Conservation (phyloP, 345 rosid genomes). For the Litchi chinensis region DNA sequence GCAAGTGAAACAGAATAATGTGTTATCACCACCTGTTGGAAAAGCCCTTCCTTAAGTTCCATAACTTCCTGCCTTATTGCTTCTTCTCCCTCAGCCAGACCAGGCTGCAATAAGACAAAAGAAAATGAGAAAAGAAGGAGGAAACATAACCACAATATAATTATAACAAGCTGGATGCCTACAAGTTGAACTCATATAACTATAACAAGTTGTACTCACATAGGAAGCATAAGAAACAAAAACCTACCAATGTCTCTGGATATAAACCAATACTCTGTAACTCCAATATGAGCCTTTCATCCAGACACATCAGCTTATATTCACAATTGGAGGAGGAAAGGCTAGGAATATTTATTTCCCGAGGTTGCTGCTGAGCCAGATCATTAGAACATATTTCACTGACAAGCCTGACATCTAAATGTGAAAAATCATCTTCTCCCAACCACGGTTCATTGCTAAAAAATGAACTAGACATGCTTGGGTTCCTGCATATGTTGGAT, state of each 20-base stretch:
- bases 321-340: constrained; percentile 56
- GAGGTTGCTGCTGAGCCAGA: constrained; percentile 49
- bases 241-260: constrained; percentile 79
- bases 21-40: constrained; percentile 60
- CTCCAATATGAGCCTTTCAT: constrained; percentile 84
- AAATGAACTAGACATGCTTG: constrained; percentile 62
- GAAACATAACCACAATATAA: not conserved
- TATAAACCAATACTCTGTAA: constrained; percentile 81
- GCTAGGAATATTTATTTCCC: constrained; percentile 50
- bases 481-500: constrained; percentile 62
- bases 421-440: constrained; percentile 73
- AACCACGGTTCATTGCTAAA: constrained; percentile 76
- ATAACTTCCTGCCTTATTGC: constrained; percentile 60
- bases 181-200: not conserved
- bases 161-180: not conserved
- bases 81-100: constrained; percentile 76
- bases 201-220: not conserved
- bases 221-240: constrained; percentile 8
- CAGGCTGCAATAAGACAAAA: constrained; percentile 65
- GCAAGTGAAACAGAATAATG: not conserved
- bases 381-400: constrained; percentile 70
- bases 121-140: constrained; percentile 11
- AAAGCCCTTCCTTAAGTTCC: constrained; percentile 68
- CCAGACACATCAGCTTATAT: constrained; percentile 73
- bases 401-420: constrained; percentile 56